These are phyloP conservation scores for Colletotrichum kahawae DNA, from an alignment of 2,329 filamentous ascomycete genomes.

Conservation along the genomic window DNA sequence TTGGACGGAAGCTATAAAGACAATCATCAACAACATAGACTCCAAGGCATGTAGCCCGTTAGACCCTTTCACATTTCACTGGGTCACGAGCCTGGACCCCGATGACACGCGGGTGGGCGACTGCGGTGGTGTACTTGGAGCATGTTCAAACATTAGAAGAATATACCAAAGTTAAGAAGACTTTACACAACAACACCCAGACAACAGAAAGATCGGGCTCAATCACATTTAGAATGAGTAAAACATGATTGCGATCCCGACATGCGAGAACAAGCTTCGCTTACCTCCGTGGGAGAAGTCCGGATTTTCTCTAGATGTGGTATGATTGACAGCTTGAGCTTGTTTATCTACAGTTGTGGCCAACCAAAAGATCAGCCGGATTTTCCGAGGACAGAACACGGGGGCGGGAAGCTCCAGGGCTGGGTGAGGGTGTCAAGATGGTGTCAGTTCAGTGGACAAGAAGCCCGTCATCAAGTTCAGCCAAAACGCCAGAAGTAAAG, in stretches of 20 bases:
- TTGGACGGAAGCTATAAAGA: neutral
- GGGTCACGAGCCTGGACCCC: neutral
- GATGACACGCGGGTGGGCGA: neutral
- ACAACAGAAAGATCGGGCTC: neutral
- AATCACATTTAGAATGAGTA: neutral
- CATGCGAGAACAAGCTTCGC: neutral
- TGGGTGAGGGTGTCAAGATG: neutral
- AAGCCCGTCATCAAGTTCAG: neutral
- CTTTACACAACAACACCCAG: neutral
- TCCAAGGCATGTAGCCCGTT: neutral
- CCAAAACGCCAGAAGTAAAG: neutral
- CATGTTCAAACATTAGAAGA: neutral
- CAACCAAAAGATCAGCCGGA: neutral
- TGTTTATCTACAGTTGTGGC: neutral
- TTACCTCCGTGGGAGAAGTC: neutral
- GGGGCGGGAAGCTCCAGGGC: neutral
- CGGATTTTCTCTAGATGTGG: neutral
- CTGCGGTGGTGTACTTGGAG: no score
- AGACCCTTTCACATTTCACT: fast-evolving
- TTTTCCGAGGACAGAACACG: neutral
- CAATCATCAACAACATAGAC: neutral
- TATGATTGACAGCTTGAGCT: neutral
- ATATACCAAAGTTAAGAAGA: neutral
- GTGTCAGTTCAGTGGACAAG: no score
- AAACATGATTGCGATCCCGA: neutral